A percentile compares a stretch with the other conserved stretches of the same genome.
phyloP scores from a whole-genome alignment of 129 eudicot species.

The Tagetes patula region DNA sequence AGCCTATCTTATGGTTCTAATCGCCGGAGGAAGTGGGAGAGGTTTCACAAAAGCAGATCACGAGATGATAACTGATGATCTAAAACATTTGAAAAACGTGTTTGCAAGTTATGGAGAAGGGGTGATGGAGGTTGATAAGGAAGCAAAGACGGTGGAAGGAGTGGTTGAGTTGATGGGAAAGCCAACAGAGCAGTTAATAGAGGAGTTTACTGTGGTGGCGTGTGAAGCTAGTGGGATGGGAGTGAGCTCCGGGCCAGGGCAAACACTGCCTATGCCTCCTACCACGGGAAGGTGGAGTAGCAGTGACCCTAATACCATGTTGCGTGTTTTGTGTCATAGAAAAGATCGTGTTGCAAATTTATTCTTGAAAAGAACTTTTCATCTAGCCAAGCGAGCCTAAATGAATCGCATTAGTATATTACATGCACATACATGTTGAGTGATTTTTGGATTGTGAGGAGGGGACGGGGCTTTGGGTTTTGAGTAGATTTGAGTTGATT shows the following conservation, averaged over 20 bases:
- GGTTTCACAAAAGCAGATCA: constrained; percentile 52
- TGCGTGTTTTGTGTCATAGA: constrained; percentile 79
- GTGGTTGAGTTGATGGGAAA: constrained; percentile 79
- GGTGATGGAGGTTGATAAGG: constrained; percentile 43
- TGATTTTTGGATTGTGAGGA: no score
- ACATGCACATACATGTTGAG: no score
- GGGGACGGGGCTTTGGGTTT: no score
- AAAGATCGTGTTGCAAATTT: constrained; percentile 65
- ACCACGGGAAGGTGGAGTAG: constrained; percentile 86
- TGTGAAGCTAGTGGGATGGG: constrained; percentile 43
- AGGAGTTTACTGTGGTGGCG: constrained; percentile 63
- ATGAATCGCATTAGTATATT: no score
- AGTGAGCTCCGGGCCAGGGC: constrained; percentile 25
- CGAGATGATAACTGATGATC: constrained; percentile 75
- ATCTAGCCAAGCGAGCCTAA: constrained; percentile 69
- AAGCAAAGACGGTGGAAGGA: constrained; percentile 69
- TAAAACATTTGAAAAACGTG: constrained; percentile 50
- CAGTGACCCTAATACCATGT: constrained; percentile 80
- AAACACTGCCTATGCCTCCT: constrained; percentile 82
- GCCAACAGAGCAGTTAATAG: constrained; percentile 72
- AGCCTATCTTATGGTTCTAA: constrained; percentile 74
- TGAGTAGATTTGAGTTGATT: no score
- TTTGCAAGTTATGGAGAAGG: constrained; percentile 34
- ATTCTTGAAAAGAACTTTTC: constrained; percentile 78
- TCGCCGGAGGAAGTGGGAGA: constrained; percentile 76